Conservation (phyloP, 768 basidiomycete genomes). For the Tephrocybe sp. region DNA sequence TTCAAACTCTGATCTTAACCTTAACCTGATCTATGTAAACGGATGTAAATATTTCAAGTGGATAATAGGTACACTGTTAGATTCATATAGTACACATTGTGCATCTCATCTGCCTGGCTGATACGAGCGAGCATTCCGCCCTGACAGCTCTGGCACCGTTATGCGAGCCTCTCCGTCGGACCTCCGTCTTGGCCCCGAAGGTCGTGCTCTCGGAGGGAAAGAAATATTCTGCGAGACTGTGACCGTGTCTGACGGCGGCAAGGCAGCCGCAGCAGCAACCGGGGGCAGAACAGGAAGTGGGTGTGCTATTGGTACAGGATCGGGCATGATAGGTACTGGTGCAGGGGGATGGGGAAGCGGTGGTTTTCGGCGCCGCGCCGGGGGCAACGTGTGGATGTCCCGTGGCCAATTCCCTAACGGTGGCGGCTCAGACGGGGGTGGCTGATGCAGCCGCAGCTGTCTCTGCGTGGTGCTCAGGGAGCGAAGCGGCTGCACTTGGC, state of each 20-base stretch:
- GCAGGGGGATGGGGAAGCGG: neutral
- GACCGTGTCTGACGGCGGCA: neutral
- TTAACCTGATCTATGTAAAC: too few species aligned
- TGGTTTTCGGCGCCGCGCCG: slow-evolving; percentile 28
- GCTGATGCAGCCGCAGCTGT: slow-evolving; percentile 16
- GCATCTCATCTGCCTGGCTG: neutral
- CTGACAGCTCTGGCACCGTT: slow-evolving; percentile 4
- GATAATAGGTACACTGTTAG: neutral
- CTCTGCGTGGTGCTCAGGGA: slow-evolving; percentile 19
- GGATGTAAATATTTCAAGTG: too few species aligned
- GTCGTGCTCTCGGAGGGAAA: slow-evolving; percentile 26
- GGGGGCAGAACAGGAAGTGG: neutral
- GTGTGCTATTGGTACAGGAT: neutral
- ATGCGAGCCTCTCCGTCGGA: slow-evolving; percentile 15
- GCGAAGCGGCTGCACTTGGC: neutral
- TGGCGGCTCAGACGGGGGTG: slow-evolving; percentile 35
- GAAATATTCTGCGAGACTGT: slow-evolving; percentile 3
- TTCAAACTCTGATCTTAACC: too few species aligned
- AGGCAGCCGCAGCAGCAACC: neutral
- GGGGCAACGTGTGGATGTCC: slow-evolving; percentile 36
- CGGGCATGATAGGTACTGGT: neutral
- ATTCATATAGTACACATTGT: slow-evolving; percentile 11
- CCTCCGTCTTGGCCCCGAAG: slow-evolving; percentile 34
- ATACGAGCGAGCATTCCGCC: neutral
- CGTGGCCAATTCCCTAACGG: slow-evolving; percentile 60